Base-by-base conservation (phyloP, 2,329 filamentous ascomycete genomes). In the Fusarium incarnatum region DNA sequence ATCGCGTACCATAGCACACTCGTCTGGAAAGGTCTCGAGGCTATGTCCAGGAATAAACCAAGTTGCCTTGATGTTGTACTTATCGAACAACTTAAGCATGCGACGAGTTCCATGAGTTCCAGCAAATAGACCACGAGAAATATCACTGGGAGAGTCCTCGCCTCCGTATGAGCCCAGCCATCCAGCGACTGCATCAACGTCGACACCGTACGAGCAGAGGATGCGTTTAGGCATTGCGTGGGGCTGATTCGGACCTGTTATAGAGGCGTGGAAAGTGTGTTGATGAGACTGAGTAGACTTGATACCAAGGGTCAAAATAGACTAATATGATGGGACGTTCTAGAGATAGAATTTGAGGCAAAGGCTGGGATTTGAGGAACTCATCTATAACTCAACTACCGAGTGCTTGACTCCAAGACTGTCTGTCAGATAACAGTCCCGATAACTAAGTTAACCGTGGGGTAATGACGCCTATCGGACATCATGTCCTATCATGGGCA, bases 101-200 rank as follows among this genome's bases (percentile, higher is more conserved):
- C 91, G 87, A n/a, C 85, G 83, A 0, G 87, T 88, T 45, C 90
- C 90, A 37, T 91, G 82, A 0, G 90, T 91, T n/a, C 91, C 91
- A 4, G 91, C 91, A 72, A 88, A 94, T 32, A 92, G 79, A 22
- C 65, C 58, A 25, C 53, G 37, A 15, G 53, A 64, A 3, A 68
- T 68, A 28, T 60, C 59, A 74, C 86, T 91, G 3, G 87, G 88
- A 10, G 87, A 90, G 76, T 94, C 91, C 77, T 93, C 87, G 40
- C 92, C 91, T n/a, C 90, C 90, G 73, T 94, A 94, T 0, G 88
- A 91, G 1, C 91, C 91, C 1, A 94, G 82, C 92, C 91, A 94
- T 10, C 91, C 91, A 3, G 91, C 88, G 3, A 93, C 89, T 22
- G 91, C 91, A 70, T 94, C 91, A 30, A 94, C 90, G 67, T 94